Evolutionary conservation across 768 basidiomycete species (phyloP).

Genomic region (Lentinula aciculospora): DNA sequence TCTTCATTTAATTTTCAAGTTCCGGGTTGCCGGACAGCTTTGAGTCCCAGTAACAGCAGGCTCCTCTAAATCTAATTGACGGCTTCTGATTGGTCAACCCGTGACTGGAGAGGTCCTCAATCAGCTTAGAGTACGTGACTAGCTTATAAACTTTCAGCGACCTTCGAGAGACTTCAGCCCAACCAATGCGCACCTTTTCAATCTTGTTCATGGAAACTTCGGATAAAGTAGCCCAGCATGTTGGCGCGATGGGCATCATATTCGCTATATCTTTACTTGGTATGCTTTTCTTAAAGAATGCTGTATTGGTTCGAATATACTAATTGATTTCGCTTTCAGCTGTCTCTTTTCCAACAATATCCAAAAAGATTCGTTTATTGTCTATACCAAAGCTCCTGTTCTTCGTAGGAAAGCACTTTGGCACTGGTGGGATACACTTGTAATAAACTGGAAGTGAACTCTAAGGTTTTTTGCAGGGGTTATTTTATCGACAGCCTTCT

Average conservation of each 20-base stretch:
- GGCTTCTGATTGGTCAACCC: neutral
- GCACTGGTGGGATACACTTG: conserved; percentile 44
- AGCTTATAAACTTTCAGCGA: neutral
- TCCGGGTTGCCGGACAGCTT: too few species aligned
- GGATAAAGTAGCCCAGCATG: neutral
- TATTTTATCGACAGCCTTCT: conserved; percentile 78
- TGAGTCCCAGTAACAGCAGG: too few species aligned
- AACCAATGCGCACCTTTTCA: neutral
- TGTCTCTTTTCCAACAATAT: conserved; percentile 68
- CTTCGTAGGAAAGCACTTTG: conserved; percentile 86
- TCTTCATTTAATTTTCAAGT: too few species aligned
- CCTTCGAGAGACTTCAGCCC: neutral
- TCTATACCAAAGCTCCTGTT: conserved; percentile 65
- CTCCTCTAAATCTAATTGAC: too few species aligned
- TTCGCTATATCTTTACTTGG: conserved; percentile 62
- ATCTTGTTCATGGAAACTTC: neutral
- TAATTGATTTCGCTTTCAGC: conserved; percentile 28
- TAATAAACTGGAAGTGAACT: neutral
- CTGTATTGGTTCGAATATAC: neutral
- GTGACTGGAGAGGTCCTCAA: neutral
- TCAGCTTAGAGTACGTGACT: neutral
- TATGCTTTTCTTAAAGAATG: conserved; percentile 22
- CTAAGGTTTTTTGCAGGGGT: conserved; percentile 29
- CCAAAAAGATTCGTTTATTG: conserved; percentile 43
- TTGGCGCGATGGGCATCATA: conserved; percentile 29